Evolutionary conservation across 305 asterid genomes (phyloP).

Genomic region (Fraxinus dipetala): DNA sequence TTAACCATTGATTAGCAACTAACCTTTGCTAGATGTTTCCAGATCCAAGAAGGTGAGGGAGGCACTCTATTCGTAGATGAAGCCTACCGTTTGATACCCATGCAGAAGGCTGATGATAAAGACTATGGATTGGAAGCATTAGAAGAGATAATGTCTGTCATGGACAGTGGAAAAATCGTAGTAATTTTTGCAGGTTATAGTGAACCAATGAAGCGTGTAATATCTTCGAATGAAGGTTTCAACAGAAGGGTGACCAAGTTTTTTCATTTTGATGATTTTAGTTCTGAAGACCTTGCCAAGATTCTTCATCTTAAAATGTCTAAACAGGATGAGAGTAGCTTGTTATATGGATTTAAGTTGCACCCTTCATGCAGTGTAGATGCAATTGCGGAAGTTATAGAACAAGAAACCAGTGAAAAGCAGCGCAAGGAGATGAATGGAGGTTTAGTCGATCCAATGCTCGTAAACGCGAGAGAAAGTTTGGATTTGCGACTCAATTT

Average conservation of each 20-base stretch:
- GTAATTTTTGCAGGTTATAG: conserved; percentile 59
- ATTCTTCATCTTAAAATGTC: conserved; percentile 48
- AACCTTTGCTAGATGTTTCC: conserved; percentile 16
- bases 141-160: conserved; percentile 56
- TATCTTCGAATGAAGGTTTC: conserved; percentile 55
- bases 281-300: conserved; percentile 39
- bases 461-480: conserved; percentile 46
- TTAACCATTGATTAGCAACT: not conserved
- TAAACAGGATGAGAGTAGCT: conserved; percentile 33
- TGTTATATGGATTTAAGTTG: conserved; percentile 48
- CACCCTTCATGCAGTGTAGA: conserved; percentile 39
- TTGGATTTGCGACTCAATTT: conserved; percentile 49
- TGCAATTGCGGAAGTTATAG: conserved; percentile 40
- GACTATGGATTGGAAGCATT: conserved; percentile 57
- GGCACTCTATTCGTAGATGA: conserved; percentile 90
- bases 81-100: conserved; percentile 77
- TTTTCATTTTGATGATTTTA: conserved; percentile 52
- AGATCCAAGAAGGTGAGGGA: conserved; percentile 95
- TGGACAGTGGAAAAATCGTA: conserved; percentile 58
- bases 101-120: conserved; percentile 60
- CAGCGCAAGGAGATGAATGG: conserved; percentile 61
- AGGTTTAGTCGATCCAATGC: conserved; percentile 52
- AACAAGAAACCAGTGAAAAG: conserved; percentile 38
- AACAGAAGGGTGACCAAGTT: conserved; percentile 56
- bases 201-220: conserved; percentile 60